phyloP scores from a whole-genome alignment of 108 stramenopile species.

The Skeletonema potamos region DNA sequence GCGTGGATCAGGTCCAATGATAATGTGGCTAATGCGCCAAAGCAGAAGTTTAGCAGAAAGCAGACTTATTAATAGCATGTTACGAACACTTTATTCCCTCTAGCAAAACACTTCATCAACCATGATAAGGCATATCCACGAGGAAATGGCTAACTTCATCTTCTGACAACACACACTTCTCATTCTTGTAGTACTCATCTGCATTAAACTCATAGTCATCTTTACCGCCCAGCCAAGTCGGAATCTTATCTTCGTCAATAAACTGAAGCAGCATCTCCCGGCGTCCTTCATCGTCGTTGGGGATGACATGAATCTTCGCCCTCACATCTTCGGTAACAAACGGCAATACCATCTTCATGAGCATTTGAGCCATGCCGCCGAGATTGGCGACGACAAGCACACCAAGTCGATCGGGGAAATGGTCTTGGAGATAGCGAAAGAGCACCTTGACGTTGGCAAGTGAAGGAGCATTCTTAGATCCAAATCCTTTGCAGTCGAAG shows the following conservation, averaged over 20 bases:
- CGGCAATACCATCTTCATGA: slow-evolving; percentile 60
- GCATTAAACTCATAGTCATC: slow-evolving; percentile 60
- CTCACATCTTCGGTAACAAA: slow-evolving; percentile 71
- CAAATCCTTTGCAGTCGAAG: slow-evolving; percentile 53
- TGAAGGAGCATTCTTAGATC: slow-evolving; percentile 43
- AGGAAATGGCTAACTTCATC: slow-evolving; percentile 47
- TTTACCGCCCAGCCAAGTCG: slow-evolving; percentile 61
- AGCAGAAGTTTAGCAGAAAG: slow-evolving; percentile 20
- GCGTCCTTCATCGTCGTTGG: slow-evolving; percentile 37
- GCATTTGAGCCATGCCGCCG: slow-evolving; percentile 51
- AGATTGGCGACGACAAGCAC: slow-evolving; percentile 61
- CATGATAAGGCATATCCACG: slow-evolving; percentile 69
- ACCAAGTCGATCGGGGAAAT: slow-evolving; percentile 74
- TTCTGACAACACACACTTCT: slow-evolving; percentile 44
- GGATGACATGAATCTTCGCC: slow-evolving; percentile 70
- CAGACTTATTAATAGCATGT: not conserved
- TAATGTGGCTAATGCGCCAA: slow-evolving; percentile 41
- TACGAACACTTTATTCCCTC: not conserved
- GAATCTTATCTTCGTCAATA: slow-evolving; percentile 59
- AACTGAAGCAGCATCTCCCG: slow-evolving; percentile 51
- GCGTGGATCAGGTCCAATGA: slow-evolving; percentile 32
- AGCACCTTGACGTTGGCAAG: slow-evolving; percentile 47
- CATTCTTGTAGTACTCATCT: slow-evolving; percentile 49
- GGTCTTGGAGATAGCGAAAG: slow-evolving; percentile 73
- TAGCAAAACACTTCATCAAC: not conserved